Evolutionary conservation across 1,139 yeast genomes (phyloP).

Genomic region (Lodderomyces beijingensis): DNA sequence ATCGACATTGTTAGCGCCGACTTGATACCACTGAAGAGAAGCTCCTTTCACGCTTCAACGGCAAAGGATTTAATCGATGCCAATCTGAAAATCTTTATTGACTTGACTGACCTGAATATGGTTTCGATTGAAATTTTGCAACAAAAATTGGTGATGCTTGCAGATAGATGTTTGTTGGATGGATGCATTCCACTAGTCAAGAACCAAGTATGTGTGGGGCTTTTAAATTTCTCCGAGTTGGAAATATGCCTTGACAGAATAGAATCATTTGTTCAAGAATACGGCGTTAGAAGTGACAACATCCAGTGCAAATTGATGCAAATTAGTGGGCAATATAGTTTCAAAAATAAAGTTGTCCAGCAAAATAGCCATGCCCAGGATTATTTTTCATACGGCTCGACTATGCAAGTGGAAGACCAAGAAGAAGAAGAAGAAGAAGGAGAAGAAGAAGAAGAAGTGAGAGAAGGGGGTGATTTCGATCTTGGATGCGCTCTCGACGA

Average conservation of each 20-base stretch:
- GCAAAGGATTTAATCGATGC: neutral
- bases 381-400: conserved; percentile 28
- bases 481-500: conserved; percentile 21
- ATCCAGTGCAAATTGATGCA: conserved; percentile 28
- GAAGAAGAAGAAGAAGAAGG: neutral
- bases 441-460: conserved; percentile 12
- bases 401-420: conserved; percentile 9
- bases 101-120: conserved; percentile 34
- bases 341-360: neutral
- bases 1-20: conserved; percentile 36
- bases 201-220: conserved; percentile 39
- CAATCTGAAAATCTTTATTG: conserved; percentile 26
- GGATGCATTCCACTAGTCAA: conserved; percentile 52
- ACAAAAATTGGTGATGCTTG: conserved; percentile 31
- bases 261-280: conserved; percentile 25
- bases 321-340: neutral
- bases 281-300: conserved; percentile 25
- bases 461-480: conserved; percentile 8
- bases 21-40: conserved; percentile 4
- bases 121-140: conserved; percentile 31
- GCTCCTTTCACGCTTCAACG: neutral
- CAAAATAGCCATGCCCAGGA: conserved; percentile 15
- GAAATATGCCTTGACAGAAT: conserved; percentile 50
- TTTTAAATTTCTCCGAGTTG: conserved; percentile 50
- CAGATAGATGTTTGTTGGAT: conserved; percentile 43